Conservation (phyloP, 192 early-diverging fungal species). For the Radiomyces spectabilis region DNA sequence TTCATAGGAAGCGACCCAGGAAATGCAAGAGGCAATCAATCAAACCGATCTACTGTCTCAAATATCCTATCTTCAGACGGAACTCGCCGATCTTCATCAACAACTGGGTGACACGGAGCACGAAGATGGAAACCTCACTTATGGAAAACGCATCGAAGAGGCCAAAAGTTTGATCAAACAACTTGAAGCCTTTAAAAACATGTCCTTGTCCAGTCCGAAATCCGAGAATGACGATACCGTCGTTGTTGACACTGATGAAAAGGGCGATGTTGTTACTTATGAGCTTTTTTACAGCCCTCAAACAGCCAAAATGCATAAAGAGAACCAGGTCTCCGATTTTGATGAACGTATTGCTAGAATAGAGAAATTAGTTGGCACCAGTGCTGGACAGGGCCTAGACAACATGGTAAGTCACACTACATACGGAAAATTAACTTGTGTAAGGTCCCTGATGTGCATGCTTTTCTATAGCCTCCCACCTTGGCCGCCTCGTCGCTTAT, state of each 20-base stretch:
- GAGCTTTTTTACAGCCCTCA: constrained; percentile 68
- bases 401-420: constrained; percentile 32
- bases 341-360: constrained; percentile 61
- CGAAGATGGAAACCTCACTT: constrained; percentile 14
- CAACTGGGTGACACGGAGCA: constrained; percentile 23
- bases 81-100: constrained; percentile 39
- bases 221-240: constrained; percentile 3
- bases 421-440: background rate
- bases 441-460: background rate
- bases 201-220: constrained; percentile 4
- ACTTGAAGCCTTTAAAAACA: constrained; percentile 41
- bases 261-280: constrained; percentile 44
- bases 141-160: constrained; percentile 31
- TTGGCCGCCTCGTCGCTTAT: constrained; percentile 37
- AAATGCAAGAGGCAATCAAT: constrained; percentile 28
- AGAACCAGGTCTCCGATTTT: constrained; percentile 51
- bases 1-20: constrained; percentile 3
- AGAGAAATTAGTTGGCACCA: constrained; percentile 62
- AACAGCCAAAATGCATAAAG: constrained; percentile 41
- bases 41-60: constrained; percentile 40
- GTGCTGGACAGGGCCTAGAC: constrained; percentile 51
- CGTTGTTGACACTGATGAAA: background rate
- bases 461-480: constrained; percentile 3
- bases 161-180: constrained; percentile 45
- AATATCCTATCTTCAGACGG: constrained; percentile 42